Conservation (phyloP, 495 filamentous ascomycete species). For the Penicillium waksmanii region DNA sequence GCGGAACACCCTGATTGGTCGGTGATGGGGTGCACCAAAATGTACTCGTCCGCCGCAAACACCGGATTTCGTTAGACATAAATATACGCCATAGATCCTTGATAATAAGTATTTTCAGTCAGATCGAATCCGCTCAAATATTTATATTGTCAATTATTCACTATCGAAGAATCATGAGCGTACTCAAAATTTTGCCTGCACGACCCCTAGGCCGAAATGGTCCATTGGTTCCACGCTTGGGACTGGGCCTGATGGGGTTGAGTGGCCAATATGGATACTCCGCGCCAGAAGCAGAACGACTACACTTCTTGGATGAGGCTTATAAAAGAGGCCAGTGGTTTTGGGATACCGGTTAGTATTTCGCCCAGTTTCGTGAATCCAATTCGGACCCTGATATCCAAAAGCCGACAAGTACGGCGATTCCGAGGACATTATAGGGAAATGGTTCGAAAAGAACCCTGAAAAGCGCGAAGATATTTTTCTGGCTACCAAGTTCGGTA, state of each 20-base stretch:
- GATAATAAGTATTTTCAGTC: neutral
- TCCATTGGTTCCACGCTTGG: constrained; percentile 56
- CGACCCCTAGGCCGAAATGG: constrained; percentile 58
- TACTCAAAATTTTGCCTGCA: constrained; percentile 27
- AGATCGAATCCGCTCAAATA: no score
- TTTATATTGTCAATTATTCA: no score
- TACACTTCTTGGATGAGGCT: constrained; percentile 49
- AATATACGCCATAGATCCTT: constrained; percentile 1
- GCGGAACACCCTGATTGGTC: constrained; percentile 14
- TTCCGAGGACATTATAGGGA: constrained; percentile 51
- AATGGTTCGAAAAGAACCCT: constrained; percentile 56
- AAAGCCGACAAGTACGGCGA: constrained; percentile 52
- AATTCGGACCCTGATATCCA: neutral
- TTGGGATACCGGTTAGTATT: constrained; percentile 56
- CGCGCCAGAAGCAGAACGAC: constrained; percentile 38
- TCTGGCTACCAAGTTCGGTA: constrained; percentile 62
- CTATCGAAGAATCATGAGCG: constrained; percentile 7
- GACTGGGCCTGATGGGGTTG: constrained; percentile 61
- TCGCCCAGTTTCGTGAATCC: neutral
- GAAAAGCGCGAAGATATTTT: constrained; percentile 62
- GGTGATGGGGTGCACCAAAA: neutral
- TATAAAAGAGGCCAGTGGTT: constrained; percentile 57
- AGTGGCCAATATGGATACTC: constrained; percentile 50
- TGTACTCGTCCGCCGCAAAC: constrained; percentile 15
- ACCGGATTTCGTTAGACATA: constrained; percentile 2